phyloP scores from a whole-genome alignment of 768 basidiomycete genomes.

The Ephemerocybe angulata region DNA sequence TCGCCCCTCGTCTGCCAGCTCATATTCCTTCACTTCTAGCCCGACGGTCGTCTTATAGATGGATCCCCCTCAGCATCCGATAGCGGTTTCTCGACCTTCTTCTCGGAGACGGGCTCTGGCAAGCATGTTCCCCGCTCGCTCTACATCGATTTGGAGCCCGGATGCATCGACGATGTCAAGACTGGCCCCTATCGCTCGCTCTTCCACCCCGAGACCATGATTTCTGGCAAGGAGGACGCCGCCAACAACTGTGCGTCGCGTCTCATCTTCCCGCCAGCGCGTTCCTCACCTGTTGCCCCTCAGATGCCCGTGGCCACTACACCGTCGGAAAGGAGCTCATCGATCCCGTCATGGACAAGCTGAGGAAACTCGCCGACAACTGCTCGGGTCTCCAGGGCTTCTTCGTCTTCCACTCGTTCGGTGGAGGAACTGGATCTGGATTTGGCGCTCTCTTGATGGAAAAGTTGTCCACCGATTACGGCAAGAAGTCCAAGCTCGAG shows the following conservation, averaged over 20 bases:
- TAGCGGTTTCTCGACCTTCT: conserved; percentile 98
- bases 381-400: conserved; percentile 98
- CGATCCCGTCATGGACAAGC: conserved; percentile 94
- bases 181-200: conserved; percentile 93
- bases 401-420: conserved; percentile 99
- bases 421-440: conserved; percentile 98
- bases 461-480: conserved; percentile 95
- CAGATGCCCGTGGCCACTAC: conserved; percentile 98
- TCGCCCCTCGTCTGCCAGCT: conserved; percentile 11
- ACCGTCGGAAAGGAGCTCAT: conserved; percentile 98
- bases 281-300: conserved; percentile 5
- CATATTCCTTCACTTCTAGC: conserved; percentile 44
- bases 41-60: conserved; percentile 88
- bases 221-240: conserved; percentile 98
- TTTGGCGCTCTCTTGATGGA: conserved; percentile 97
- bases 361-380: conserved; percentile 95
- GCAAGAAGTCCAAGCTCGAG: conserved; percentile 99
- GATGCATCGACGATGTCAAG: conserved; percentile 96
- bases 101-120: conserved; percentile 94
- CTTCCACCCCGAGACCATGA: conserved; percentile 98
- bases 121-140: conserved; percentile 97
- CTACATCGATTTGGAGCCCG: conserved; percentile 96
- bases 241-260: conserved; percentile 87
- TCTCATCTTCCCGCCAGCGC: conserved; percentile 1
- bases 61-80: conserved; percentile 71